These are phyloP conservation scores for Haplographium delicatum DNA, from an alignment of 495 filamentous ascomycete genomes.

Conservation along the genomic window DNA sequence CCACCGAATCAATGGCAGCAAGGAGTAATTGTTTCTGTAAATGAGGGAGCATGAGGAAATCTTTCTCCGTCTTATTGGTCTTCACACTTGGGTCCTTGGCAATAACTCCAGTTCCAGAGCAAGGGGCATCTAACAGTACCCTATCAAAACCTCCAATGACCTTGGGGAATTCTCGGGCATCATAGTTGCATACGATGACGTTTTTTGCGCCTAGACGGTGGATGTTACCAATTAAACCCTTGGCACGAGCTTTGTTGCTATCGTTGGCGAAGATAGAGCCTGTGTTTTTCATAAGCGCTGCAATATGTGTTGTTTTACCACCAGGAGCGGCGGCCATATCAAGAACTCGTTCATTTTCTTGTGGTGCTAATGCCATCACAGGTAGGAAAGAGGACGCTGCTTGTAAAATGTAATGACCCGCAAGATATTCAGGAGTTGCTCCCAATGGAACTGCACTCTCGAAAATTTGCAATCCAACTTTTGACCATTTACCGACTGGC, in stretches of 20 bases:
- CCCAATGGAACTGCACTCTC: slow-evolving; percentile 91
- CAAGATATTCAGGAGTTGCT: slow-evolving; percentile 95
- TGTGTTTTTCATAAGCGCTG: slow-evolving; percentile 97
- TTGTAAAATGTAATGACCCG: slow-evolving; percentile 96
- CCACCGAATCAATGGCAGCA: slow-evolving; percentile 89
- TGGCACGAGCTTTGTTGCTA: slow-evolving; percentile 84
- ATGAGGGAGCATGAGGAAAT: slow-evolving; percentile 88
- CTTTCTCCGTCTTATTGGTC: slow-evolving; percentile 92
- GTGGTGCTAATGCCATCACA: slow-evolving; percentile 93
- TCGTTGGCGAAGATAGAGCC: slow-evolving; percentile 96
- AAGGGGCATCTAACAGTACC: slow-evolving; percentile 74
- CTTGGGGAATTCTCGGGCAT: slow-evolving; percentile 86
- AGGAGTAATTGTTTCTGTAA: slow-evolving; percentile 91
- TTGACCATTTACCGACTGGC: slow-evolving; percentile 97
- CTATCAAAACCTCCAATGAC: slow-evolving; percentile 93
- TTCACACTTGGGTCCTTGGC: slow-evolving; percentile 93
- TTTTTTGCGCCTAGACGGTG: slow-evolving; percentile 93
- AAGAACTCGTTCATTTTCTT: slow-evolving; percentile 84
- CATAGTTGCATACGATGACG: slow-evolving; percentile 89
- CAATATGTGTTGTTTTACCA: slow-evolving; percentile 95
- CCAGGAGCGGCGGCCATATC: slow-evolving; percentile 98
- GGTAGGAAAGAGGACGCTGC: slow-evolving; percentile 95
- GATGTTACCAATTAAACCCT: slow-evolving; percentile 97
- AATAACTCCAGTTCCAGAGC: slow-evolving; percentile 84
- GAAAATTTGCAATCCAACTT: slow-evolving; percentile 94